A percentile compares a stretch with the other conserved stretches of the same genome.
Conservation (phyloP, 345 rosid species). For the Boechera retrofracta region DNA sequence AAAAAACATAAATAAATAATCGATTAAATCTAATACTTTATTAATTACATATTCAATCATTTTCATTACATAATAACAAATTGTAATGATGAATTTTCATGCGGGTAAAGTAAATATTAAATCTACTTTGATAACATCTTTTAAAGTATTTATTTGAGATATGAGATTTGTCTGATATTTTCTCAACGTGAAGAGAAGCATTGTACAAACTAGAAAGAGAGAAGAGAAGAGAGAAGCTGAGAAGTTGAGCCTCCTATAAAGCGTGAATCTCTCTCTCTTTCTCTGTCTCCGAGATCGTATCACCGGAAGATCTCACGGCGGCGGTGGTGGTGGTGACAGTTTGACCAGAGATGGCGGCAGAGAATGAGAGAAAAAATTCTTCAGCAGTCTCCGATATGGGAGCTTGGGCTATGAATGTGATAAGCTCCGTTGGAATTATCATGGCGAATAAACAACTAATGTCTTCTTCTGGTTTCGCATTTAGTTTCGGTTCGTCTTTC, state of each 20-base stretch:
- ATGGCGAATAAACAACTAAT: slow-evolving; percentile 97
- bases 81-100: neutral
- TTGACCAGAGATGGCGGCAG: slow-evolving; percentile 43
- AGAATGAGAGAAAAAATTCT: slow-evolving; percentile 39
- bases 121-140: neutral
- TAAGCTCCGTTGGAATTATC: slow-evolving; percentile 90
- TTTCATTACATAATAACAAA: neutral
- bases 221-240: slow-evolving; percentile 3
- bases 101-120: slow-evolving; percentile 3
- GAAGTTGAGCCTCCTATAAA: slow-evolving; percentile 23
- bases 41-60: too few relatives aligned
- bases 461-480: slow-evolving; percentile 75
- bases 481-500: slow-evolving; percentile 69
- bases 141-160: neutral
- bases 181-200: slow-evolving; percentile 16
- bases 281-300: neutral
- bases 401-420: slow-evolving; percentile 96
- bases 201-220: neutral
- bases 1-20: too few relatives aligned
- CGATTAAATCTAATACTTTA: too few relatives aligned
- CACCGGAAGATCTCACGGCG: slow-evolving; percentile 14
- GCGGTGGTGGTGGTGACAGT: neutral
- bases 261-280: neutral
- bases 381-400: slow-evolving; percentile 83
- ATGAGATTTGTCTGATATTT: slow-evolving; percentile 21